Conservation (phyloP, 495 filamentous ascomycete species). For the Tuber brumale region DNA sequence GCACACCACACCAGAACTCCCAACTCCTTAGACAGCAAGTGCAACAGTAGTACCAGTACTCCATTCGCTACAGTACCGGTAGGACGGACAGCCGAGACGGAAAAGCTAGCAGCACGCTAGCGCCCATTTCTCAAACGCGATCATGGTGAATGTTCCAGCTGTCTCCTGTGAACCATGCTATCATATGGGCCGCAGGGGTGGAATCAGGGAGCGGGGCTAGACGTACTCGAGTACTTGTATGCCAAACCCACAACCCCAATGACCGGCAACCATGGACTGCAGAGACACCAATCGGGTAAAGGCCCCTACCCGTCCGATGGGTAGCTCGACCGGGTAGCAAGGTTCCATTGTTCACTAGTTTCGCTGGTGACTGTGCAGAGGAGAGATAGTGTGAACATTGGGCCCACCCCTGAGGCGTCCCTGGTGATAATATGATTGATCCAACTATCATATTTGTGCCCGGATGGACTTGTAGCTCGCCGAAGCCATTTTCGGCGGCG, state of each 20-base stretch:
- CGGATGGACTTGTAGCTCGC: neutral
- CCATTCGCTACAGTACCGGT: neutral
- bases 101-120: neutral
- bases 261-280: neutral
- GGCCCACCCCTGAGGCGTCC: neutral
- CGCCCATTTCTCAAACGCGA: neutral
- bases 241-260: neutral
- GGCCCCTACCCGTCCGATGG: neutral
- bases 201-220: neutral
- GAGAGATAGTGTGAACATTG: neutral
- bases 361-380: neutral
- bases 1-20: neutral
- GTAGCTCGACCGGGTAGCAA: neutral
- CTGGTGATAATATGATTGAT: neutral
- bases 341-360: neutral
- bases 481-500: neutral
- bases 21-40: too few species aligned
- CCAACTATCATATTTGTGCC: neutral
- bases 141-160: neutral
- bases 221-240: too few species aligned
- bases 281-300: neutral
- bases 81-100: neutral
- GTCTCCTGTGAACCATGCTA: neutral
- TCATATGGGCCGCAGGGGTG: neutral
- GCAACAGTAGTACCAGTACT: neutral